These are phyloP conservation scores for Trichomonascaceae sp. DNA, from an alignment of 1,139 yeast species.

Conservation along the genomic window DNA sequence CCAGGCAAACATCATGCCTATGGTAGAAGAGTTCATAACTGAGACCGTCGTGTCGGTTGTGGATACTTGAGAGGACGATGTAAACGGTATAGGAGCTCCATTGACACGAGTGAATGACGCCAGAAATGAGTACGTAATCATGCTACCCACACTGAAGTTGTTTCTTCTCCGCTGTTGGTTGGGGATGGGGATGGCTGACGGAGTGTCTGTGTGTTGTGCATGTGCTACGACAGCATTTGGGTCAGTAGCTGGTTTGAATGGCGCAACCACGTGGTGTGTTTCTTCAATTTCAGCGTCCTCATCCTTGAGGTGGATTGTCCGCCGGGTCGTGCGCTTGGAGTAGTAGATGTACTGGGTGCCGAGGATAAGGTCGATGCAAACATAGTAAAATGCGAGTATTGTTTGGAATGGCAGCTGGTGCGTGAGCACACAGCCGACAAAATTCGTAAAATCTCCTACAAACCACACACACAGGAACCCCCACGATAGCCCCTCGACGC, in stretches of 20 bases:
- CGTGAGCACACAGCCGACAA: constrained; percentile 69
- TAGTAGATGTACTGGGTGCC: constrained; percentile 73
- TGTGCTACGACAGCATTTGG: no score
- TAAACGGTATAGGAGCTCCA: constrained; percentile 12
- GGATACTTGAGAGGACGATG: constrained; percentile 6
- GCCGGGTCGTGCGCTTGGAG: constrained; percentile 15
- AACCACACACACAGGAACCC: constrained; percentile 68
- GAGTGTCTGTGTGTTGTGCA: background rate
- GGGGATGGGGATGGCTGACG: constrained; percentile 5
- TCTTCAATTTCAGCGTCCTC: constrained; percentile 2
- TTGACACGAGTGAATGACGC: constrained; percentile 18
- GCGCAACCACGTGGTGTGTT: constrained; percentile 1
- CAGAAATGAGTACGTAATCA: constrained; percentile 19
- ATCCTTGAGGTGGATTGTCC: constrained; percentile 7
- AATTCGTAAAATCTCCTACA: constrained; percentile 69
- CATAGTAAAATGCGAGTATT: constrained; percentile 58
- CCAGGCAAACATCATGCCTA: constrained; percentile 66
- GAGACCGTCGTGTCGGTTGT: constrained; percentile 1
- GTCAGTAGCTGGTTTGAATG: background rate
- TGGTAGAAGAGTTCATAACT: constrained; percentile 9
- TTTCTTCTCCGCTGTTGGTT: constrained; percentile 2
- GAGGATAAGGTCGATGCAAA: constrained; percentile 56
- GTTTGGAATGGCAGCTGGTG: constrained; percentile 68
- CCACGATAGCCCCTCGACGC: constrained; percentile 82
- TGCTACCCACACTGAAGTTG: constrained; percentile 9